Conservation (phyloP, 2,329 filamentous ascomycete genomes). For the Ophiobolus disseminans region DNA sequence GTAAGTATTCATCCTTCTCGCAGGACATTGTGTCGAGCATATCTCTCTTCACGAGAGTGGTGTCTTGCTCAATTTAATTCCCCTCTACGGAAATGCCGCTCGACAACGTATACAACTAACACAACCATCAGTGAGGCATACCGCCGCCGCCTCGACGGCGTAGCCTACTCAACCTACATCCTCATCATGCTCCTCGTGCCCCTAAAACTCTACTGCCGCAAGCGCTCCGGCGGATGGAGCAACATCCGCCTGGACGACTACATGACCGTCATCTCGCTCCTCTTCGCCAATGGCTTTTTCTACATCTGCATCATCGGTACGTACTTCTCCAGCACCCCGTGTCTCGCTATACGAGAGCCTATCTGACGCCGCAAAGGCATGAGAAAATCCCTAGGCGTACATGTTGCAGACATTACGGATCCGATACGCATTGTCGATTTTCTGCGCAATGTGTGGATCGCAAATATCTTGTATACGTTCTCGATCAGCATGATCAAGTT, state of each 20-base stretch:
- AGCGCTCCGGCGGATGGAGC: constrained; percentile 25
- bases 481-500: constrained; percentile 28
- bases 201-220: constrained; percentile 31
- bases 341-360: neutral
- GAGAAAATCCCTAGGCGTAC: constrained; percentile 18
- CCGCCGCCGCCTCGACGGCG: constrained; percentile 28
- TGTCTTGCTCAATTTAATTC: too few relatives aligned
- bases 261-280: constrained; percentile 21
- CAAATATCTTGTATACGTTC: constrained; percentile 26
- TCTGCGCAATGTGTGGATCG: constrained; percentile 23
- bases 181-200: constrained; percentile 32
- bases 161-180: constrained; percentile 26
- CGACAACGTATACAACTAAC: too few relatives aligned
- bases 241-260: constrained; percentile 30
- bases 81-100: too few relatives aligned
- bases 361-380: constrained; percentile 16
- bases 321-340: neutral
- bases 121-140: constrained; percentile 8
- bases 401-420: constrained; percentile 14
- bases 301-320: constrained; percentile 28
- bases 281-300: constrained; percentile 26
- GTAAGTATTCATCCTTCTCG: constrained; percentile 6
- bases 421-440: constrained; percentile 19
- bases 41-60: too few relatives aligned
- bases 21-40: constrained; percentile 3